These are phyloP conservation scores for Starmerella davenportii DNA, from an alignment of 805 yeast genomes.

Conservation along the genomic window DNA sequence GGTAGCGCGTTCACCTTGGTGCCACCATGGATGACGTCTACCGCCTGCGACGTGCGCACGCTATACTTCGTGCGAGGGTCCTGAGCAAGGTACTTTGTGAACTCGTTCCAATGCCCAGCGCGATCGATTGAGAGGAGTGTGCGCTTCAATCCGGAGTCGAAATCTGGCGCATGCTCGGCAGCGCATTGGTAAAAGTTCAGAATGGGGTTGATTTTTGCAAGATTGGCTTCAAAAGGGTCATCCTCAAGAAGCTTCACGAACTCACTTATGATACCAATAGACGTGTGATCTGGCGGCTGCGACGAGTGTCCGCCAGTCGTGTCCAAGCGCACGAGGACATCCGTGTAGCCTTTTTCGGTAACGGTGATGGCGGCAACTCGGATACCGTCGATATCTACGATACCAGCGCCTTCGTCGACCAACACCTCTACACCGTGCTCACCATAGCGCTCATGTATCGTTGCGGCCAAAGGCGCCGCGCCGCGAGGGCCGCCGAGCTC, in stretches of 20 bases:
- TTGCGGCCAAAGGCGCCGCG: conserved; percentile 34
- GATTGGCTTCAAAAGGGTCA: conserved; percentile 15
- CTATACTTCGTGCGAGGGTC: conserved; percentile 23
- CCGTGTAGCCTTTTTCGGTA: conserved; percentile 46
- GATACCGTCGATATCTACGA: conserved; percentile 28
- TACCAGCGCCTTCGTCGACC: conserved; percentile 50
- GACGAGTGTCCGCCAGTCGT: conserved; percentile 73
- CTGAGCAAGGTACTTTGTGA: conserved; percentile 10
- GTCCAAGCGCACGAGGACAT: conserved; percentile 30
- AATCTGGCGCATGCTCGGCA: conserved; percentile 11
- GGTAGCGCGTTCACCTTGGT: conserved; percentile 63
- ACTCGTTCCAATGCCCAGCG: neutral
- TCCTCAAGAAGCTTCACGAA: conserved; percentile 39
- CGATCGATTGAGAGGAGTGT: conserved; percentile 2
- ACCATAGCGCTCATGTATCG: conserved; percentile 40
- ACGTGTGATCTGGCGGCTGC: conserved; percentile 62
- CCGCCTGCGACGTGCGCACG: conserved; percentile 48
- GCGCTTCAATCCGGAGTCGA: conserved; percentile 16
- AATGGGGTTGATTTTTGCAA: neutral
- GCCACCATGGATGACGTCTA: conserved; percentile 53
- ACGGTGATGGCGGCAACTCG: conserved; percentile 39
- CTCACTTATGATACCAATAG: conserved; percentile 55
- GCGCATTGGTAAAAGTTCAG: neutral
- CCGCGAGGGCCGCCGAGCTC: conserved; percentile 50
- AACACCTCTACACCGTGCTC: conserved; percentile 39